Percentiles rank a stretch among this genome's conserved stretches.
phyloP scores from a whole-genome alignment of 805 yeast species.

The Saccharomycopsis vini region DNA sequence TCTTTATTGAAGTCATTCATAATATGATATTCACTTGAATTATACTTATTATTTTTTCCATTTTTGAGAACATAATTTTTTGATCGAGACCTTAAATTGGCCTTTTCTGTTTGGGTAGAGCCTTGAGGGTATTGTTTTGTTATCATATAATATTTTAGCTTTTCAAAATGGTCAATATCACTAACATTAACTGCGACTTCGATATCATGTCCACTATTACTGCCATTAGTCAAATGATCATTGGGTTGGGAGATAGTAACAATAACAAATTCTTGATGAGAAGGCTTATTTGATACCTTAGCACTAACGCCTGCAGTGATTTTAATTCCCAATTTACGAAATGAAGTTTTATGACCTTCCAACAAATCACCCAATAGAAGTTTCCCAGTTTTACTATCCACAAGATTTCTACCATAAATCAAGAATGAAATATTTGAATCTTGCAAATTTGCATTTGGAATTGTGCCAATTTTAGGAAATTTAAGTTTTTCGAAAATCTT shows the following conservation, averaged over 20 bases:
- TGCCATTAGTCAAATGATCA: too few species aligned
- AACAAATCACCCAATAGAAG: too few species aligned
- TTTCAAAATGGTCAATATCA: slow-evolving; percentile 46
- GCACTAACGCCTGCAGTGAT: neutral
- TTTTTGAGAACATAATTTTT: slow-evolving; percentile 46
- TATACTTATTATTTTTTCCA: neutral
- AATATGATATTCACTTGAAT: too few species aligned
- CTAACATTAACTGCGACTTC: slow-evolving; percentile 3
- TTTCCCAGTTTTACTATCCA: too few species aligned
- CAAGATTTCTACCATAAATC: too few species aligned
- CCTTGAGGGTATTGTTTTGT: slow-evolving; percentile 82
- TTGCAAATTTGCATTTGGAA: slow-evolving; percentile 61
- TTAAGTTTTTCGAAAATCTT: slow-evolving; percentile 66
- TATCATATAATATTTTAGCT: slow-evolving; percentile 66
- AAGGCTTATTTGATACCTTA: too few species aligned
- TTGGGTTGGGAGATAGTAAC: slow-evolving; percentile 6
- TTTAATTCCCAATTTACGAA: neutral
- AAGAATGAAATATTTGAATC: too few species aligned
- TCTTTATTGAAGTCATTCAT: too few species aligned
- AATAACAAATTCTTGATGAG: neutral
- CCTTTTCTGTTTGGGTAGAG: slow-evolving; percentile 75
- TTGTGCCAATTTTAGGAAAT: slow-evolving; percentile 69
- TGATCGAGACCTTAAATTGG: slow-evolving; percentile 74
- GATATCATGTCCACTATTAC: neutral
- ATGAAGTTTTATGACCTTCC: neutral